Conservation (phyloP, 2,329 filamentous ascomycete genomes). For the Fusarium aywerte region DNA sequence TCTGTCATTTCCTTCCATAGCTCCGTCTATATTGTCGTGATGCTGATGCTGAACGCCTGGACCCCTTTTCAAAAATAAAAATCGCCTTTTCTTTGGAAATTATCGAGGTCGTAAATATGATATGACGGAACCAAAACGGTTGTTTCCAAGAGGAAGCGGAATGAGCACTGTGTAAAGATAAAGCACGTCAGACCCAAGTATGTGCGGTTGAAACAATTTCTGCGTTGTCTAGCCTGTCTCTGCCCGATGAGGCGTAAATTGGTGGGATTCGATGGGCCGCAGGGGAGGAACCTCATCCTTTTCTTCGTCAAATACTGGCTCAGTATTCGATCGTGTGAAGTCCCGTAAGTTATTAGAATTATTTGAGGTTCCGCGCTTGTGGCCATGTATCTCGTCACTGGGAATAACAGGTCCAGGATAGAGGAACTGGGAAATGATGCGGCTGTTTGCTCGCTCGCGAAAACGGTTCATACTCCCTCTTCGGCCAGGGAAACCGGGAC, state of each 20-base stretch:
- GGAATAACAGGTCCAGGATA: constrained; percentile 60
- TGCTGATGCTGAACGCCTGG: constrained; percentile 22
- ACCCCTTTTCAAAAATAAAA: constrained; percentile 1
- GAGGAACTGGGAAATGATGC: constrained; percentile 59
- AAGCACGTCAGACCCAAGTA: background rate
- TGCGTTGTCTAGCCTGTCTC: constrained; percentile 35
- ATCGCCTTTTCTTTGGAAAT: constrained; percentile 23
- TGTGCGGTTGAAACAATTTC: background rate
- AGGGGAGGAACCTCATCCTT: constrained; percentile 44
- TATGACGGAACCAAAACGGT: background rate
- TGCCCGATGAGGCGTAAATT: constrained; percentile 43
- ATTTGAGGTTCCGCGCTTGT: constrained; percentile 46
- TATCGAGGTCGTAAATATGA: constrained; percentile 17
- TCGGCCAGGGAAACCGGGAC: constrained; percentile 46
- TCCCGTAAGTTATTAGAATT: constrained; percentile 44
- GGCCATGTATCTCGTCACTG: constrained; percentile 45
- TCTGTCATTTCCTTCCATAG: constrained; percentile 2
- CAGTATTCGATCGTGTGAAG: constrained; percentile 43
- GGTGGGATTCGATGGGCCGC: constrained; percentile 41
- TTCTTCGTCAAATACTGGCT: constrained; percentile 45
- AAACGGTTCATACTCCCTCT: constrained; percentile 54
- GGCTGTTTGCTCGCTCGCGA: constrained; percentile 53
- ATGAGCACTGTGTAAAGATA: background rate
- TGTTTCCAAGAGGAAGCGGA: background rate
- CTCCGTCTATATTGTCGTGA: constrained; percentile 21